Conservation (phyloP, 2,329 filamentous ascomycete genomes). For the Cercospora citrullina region DNA sequence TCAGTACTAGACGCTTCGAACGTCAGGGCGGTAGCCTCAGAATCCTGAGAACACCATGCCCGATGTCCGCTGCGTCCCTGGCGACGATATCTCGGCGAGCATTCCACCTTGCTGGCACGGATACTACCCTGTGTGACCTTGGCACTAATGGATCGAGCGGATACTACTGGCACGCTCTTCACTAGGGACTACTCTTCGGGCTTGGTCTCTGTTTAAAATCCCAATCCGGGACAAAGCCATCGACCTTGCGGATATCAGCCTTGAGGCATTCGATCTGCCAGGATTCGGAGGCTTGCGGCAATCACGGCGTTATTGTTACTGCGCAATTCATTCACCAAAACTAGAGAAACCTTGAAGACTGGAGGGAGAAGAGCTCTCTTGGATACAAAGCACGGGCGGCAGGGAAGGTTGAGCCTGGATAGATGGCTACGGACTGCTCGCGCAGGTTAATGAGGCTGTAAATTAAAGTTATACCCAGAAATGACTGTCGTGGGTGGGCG, state of each 20-base stretch:
- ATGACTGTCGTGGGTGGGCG: background rate
- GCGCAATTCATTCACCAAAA: background rate
- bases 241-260: background rate
- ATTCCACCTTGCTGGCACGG: background rate
- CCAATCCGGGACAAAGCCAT: background rate
- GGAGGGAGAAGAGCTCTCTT: background rate
- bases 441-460: conserved; percentile 25
- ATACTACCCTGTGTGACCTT: background rate
- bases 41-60: background rate
- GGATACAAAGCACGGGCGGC: background rate
- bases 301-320: background rate
- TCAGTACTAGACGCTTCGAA: conserved; percentile 18
- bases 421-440: conserved; percentile 23
- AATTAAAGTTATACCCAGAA: conserved; percentile 18
- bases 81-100: background rate
- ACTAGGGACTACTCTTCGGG: background rate
- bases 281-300: background rate
- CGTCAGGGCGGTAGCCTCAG: background rate
- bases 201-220: background rate
- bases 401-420: conserved; percentile 3
- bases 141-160: background rate
- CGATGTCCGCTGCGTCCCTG: background rate
- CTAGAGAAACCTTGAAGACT: background rate
- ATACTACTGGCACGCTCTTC: background rate
- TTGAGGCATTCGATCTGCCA: background rate